phyloP scores from a whole-genome alignment of 495 filamentous ascomycete genomes.

The Neurospora sp. region DNA sequence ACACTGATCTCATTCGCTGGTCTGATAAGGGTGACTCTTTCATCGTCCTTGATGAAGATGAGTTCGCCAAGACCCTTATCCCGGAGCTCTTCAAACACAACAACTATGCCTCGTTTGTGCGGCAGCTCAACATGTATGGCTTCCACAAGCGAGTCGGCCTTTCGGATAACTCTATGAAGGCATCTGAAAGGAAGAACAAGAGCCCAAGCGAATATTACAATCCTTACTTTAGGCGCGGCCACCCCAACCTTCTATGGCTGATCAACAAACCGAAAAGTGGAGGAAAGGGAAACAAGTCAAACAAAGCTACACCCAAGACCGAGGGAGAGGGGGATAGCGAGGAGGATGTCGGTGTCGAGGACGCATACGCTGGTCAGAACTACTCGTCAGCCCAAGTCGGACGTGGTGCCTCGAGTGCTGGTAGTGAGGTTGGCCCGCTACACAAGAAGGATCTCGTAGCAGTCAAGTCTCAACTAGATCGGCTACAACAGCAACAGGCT shows the following conservation, averaged over 20 bases:
- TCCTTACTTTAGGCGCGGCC: conserved; percentile 86
- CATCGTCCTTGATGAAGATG: conserved; percentile 93
- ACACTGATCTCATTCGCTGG: conserved; percentile 94
- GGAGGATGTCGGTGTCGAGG: conserved; percentile 45
- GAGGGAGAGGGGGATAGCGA: conserved; percentile 63
- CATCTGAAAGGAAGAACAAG: conserved; percentile 92
- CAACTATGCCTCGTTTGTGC: conserved; percentile 97
- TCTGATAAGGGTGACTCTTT: conserved; percentile 94
- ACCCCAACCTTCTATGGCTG: conserved; percentile 90
- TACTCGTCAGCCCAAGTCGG: conserved; percentile 4
- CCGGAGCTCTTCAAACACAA: conserved; percentile 99
- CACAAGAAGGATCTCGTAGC: conserved; percentile 70
- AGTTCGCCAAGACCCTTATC: conserved; percentile 95
- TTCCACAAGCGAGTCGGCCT: conserved; percentile 98
- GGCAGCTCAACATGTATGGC: conserved; percentile 98
- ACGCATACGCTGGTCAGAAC: conserved; percentile 15
- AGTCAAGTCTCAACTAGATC: conserved; percentile 68
- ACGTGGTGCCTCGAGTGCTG: conserved; percentile 13
- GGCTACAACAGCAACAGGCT: conserved; percentile 73
- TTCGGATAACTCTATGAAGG: conserved; percentile 94
- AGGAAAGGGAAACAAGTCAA: conserved; percentile 30
- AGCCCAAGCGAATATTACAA: conserved; percentile 97
- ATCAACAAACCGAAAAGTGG: conserved; percentile 91
- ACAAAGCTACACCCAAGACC: conserved; percentile 51
- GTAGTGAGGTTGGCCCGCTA: conserved; percentile 37